phyloP scores from a whole-genome alignment of 768 basidiomycete genomes.

The Rhodotorula graminis region DNA sequence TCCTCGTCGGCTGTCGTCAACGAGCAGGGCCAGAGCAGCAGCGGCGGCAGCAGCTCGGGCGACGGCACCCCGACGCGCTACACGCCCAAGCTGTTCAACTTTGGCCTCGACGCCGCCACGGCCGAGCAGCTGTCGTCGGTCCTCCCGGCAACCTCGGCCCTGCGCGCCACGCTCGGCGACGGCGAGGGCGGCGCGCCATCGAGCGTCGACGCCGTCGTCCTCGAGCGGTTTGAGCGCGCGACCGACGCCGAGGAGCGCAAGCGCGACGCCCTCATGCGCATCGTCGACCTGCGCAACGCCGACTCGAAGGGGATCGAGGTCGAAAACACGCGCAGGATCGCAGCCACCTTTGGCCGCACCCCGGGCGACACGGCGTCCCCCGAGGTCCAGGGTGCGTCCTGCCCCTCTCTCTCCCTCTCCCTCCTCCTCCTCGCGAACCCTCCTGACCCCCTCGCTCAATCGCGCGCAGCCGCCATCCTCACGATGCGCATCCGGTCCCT shows the following conservation, averaged over 20 bases:
- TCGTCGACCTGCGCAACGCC: slow-evolving; percentile 81
- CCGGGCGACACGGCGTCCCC: slow-evolving; percentile 72
- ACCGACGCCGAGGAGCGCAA: slow-evolving; percentile 42
- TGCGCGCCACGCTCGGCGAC: slow-evolving; percentile 28
- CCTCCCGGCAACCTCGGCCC: slow-evolving; percentile 23
- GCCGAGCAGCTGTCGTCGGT: slow-evolving; percentile 47
- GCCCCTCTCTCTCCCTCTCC: background rate
- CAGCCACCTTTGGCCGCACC: slow-evolving; percentile 71
- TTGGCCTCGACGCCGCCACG: slow-evolving; percentile 54
- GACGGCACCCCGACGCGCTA: slow-evolving; percentile 3
- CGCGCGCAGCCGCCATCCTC: slow-evolving; percentile 71
- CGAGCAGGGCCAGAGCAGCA: background rate
- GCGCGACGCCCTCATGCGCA: slow-evolving; percentile 55
- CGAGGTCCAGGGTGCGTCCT: slow-evolving; percentile 77
- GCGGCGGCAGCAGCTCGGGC: slow-evolving; percentile 4
- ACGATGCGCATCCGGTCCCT: slow-evolving; percentile 81
- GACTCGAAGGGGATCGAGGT: slow-evolving; percentile 78
- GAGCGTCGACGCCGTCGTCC: slow-evolving; percentile 25
- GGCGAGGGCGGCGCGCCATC: background rate
- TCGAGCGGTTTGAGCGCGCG: slow-evolving; percentile 26
- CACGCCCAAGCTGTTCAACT: slow-evolving; percentile 52
- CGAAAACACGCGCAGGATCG: slow-evolving; percentile 75
- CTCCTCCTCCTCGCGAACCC: no score
- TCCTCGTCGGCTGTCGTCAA: no score
- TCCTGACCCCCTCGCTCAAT: no score